Evolutionary conservation across 179 eudicot species (phyloP), one percentile per base, ranked within the genome.

Genomic region (Silene coronaria): DNA sequence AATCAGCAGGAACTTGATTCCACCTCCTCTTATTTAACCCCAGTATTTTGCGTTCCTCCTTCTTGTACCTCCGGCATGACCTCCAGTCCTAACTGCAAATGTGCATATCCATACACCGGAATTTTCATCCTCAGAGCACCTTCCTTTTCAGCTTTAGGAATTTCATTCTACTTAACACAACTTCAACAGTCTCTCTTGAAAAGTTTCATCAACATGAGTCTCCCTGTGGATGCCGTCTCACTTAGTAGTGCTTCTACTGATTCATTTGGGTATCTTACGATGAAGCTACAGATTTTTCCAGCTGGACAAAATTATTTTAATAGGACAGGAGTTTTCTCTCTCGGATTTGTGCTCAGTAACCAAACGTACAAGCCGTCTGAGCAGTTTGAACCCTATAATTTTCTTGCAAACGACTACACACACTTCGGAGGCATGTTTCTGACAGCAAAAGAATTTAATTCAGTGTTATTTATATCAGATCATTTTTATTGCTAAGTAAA

Each of bases 161-260:
- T 60, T 24, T 68, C 78, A 11, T 19, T 6, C 26, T 76, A 75
- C 67, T 83, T 67, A 70, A 75, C 66, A 26, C n/a, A 70, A 38
- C 88, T 92, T 1, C 80, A 78, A 70, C 71, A 32, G 17, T 63
- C 81, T 66, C 60, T 92, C 65, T 79, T 83, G 74, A 14, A 17
- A 3, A 69, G 71, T 67, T 89, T 87, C 51, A 60, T 23, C 58
- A 67, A 77, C 23, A 77, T 76, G 59, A 77, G 77, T 34, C 86
- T 90, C 23, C 91, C 90, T 19, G 90, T 92, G 73, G 90, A 90
- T 65, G 83, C 97, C 0, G 77, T 92, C 75, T 65, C 83, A 22
- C 38, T 88, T 30, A 83, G 83, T 51, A 69, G 85, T 77, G 85
- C 89, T 67, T 30, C 75, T 7, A 34, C 67, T 6, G 82, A 85